Base-by-base conservation (phyloP, 169 alveolate genomes). In the Plasmodium inui region DNA sequence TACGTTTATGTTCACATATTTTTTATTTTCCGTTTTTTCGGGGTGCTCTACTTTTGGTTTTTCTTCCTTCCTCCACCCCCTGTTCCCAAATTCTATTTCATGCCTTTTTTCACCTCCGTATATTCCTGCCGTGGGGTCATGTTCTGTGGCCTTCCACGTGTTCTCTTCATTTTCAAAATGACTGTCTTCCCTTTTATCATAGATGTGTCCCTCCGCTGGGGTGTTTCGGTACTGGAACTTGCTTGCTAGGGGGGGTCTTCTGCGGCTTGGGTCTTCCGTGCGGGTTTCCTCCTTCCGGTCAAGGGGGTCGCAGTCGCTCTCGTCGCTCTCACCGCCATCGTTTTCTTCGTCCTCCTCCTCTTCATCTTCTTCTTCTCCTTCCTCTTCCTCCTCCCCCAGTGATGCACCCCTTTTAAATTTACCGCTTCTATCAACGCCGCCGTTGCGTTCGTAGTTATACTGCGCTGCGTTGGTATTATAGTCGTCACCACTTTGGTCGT, bases 101-200 rank as follows among this genome's bases (percentile, higher is more conserved):
- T 89, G 72, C 46, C 82, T 89, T 26, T 71, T 74, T 41, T 57
- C 55, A 41, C 26, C n/a, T 70, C 83, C 41, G 22, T 67, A 55
- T 30, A 22, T 89, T 9, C 67, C 17, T 17, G 7, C 30, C 6
- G 14, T 28, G 17, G 19, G 34, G 53, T 80, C 28, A 41, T 37
- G 19, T 39, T 70, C 17, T n/a, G 85, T 17, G 39, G 50, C 30
- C 6, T 7, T 61, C 41, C 32, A 26, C 50, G 41, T 80, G 53
- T 80, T 80, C n/a, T 81, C 84, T 28, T 71, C 84, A 22, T 81
- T 89, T 80, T 41, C 83, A 61, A 89, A 79, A 81, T 79, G 50
- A n/a, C 32, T 46, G 44, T 84, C 67, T 37, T 89, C 94, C 61
- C 81, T 89, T 70, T 78, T 89, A 39, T n/a, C 37, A 39, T 28